Base-by-base conservation (phyloP, 805 yeast species). In the Myxozyma udenii region DNA sequence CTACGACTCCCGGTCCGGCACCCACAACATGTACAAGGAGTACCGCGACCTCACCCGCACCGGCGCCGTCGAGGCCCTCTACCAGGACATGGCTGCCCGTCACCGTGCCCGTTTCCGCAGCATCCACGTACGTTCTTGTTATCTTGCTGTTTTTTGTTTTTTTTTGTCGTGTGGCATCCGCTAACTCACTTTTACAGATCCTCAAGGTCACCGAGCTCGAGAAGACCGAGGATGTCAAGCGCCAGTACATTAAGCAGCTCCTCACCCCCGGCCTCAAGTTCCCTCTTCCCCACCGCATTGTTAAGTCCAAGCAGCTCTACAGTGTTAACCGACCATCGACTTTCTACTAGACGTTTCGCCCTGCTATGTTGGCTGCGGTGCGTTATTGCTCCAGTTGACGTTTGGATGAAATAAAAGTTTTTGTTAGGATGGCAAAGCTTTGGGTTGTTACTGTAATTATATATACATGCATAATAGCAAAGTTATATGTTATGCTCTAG, bases 11-110 rank as follows among this genome's bases (percentile, higher is more conserved):
- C 95, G 99, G 86, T 93, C 98, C 67, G 99, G 99, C 81, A 90
- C 96, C 72, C 98, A 93, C 95, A 93, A 93, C 95, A 93, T 93
- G 97, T 93, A 93, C 96, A 93, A 93, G 84, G 99, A 93, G 83
- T 87, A 88, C 93, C 89, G 98, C 80, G 98, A 91, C 71, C 95
- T 91, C 69, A 79, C 96, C 82, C 93, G 99, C 83, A 95, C 89
- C 63, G 95, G 87, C 76, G 98, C 98, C 68, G 97, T 93, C 73
- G 95, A 87, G 78, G 80, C 93, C 74, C 85, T 93, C 85, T 93
- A 93, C 93, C 90, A 86, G 78, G 99, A 93, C 79, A 86, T 93
- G 86, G 99, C 99, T 78, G 97, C 99, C 68, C 90, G 98, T 83
- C 99, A 93, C 95, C 89, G 98, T 85, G 93, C 98, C 73, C 89